Evolutionary conservation across 305 asterid genomes (phyloP).

Genomic region (Petunia hybrid): DNA sequence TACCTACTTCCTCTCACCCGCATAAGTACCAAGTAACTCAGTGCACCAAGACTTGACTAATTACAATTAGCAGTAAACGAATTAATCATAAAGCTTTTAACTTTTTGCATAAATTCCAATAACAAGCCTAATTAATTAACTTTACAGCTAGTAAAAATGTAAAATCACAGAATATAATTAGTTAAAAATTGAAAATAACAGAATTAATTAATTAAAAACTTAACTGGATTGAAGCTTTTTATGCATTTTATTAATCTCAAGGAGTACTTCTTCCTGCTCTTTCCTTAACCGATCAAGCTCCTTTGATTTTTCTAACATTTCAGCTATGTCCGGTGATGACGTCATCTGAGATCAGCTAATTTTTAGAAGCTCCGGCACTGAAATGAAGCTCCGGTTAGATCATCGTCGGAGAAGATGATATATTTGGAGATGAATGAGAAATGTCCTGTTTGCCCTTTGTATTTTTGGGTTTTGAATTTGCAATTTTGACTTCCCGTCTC

Average conservation of each 20-base stretch:
- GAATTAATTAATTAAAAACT: slow-evolving; percentile 30
- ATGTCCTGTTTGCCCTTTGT: too few relatives aligned
- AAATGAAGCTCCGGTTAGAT: too few relatives aligned
- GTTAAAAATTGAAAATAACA: neutral
- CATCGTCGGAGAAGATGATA: too few relatives aligned
- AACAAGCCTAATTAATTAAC: neutral
- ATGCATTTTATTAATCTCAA: slow-evolving; percentile 92
- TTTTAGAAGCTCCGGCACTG: slow-evolving; percentile 35
- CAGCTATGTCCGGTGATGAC: slow-evolving; percentile 80
- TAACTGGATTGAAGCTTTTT: slow-evolving; percentile 82
- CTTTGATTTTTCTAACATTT: slow-evolving; percentile 74
- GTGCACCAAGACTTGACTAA: slow-evolving; percentile 8
- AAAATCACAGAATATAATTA: neutral
- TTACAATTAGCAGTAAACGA: neutral
- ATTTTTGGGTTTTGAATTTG: too few relatives aligned
- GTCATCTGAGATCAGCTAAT: slow-evolving; percentile 35
- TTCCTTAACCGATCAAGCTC: slow-evolving; percentile 96
- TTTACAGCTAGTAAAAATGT: too few relatives aligned
- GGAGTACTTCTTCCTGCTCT: slow-evolving; percentile 74
- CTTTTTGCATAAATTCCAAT: slow-evolving; percentile 5
- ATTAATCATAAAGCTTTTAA: neutral
- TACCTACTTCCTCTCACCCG: too few relatives aligned
- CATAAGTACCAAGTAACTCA: too few relatives aligned
- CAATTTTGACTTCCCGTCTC: too few relatives aligned
- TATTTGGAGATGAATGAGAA: too few relatives aligned